phyloP scores from a whole-genome alignment of 2,329 filamentous ascomycete genomes.

The Escovopsis weberi region DNA sequence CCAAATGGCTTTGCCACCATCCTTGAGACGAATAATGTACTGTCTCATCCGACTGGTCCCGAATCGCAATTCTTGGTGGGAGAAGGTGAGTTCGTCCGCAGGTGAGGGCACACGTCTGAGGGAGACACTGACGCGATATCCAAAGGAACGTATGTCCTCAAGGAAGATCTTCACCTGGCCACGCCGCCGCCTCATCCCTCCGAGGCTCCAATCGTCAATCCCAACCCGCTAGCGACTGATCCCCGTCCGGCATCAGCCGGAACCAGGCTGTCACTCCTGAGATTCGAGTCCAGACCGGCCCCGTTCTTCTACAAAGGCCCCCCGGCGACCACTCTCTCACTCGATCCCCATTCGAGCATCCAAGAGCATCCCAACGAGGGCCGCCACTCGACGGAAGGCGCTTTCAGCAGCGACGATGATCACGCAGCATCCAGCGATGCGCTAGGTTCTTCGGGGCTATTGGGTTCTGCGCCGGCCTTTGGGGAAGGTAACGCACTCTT shows the following conservation, averaged over 20 bases:
- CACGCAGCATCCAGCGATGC: conserved; percentile 39
- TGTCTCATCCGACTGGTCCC: conserved; percentile 64
- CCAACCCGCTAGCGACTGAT: conserved; percentile 79
- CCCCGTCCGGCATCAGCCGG: conserved; percentile 73
- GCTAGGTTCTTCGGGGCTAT: conserved; percentile 23
- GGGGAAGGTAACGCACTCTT: conserved; percentile 75
- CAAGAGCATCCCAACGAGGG: conserved; percentile 48
- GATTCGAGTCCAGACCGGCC: conserved; percentile 48
- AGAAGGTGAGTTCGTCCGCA: conserved; percentile 48
- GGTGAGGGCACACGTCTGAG: neutral
- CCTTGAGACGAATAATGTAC: conserved; percentile 86
- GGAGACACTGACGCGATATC: conserved; percentile 5
- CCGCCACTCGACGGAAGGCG: conserved; percentile 43
- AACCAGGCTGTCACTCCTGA: conserved; percentile 68
- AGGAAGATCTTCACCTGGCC: conserved; percentile 82
- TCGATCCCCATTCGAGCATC: conserved; percentile 34
- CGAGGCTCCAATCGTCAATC: conserved; percentile 73
- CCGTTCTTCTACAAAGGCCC: conserved; percentile 40
- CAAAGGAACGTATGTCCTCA: conserved; percentile 72
- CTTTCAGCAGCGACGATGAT: conserved; percentile 40
- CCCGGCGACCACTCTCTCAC: conserved; percentile 34
- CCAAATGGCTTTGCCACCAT: conserved; percentile 56
- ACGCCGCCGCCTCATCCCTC: conserved; percentile 93
- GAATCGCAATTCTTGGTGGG: conserved; percentile 87
- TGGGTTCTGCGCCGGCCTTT: conserved; percentile 51